A percentile compares a stretch with the other conserved stretches of the same genome.
These are phyloP conservation scores for Escovopsis sp. DNA, from an alignment of 2,329 filamentous ascomycete genomes.

Conservation along the genomic window DNA sequence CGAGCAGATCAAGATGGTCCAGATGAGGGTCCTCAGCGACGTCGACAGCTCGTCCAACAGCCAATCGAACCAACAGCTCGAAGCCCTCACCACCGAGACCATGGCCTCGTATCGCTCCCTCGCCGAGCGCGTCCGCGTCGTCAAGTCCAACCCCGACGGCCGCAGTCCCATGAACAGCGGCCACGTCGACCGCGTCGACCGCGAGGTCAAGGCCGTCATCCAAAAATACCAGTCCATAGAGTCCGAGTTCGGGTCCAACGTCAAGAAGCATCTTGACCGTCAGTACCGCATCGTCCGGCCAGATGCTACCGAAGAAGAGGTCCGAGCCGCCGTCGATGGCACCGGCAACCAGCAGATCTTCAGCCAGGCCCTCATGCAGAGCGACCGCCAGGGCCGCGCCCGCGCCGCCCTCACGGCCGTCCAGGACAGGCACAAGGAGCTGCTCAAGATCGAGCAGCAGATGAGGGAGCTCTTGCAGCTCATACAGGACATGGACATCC, in stretches of 20 bases:
- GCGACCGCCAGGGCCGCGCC: constrained; percentile 66
- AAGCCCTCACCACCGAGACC: constrained; percentile 59
- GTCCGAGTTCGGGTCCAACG: constrained; percentile 61
- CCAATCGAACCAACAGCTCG: constrained; percentile 52
- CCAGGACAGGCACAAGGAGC: constrained; percentile 66
- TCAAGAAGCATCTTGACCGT: constrained; percentile 69
- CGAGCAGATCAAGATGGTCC: constrained; percentile 53
- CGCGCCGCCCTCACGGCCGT: constrained; percentile 67
- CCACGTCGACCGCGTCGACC: constrained; percentile 70
- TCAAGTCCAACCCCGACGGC: constrained; percentile 71
- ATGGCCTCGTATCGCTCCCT: constrained; percentile 72
- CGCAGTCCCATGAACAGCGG: constrained; percentile 56
- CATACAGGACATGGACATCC: constrained; percentile 76
- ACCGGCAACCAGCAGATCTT: constrained; percentile 65
- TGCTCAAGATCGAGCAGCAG: constrained; percentile 83
- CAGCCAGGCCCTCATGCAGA: constrained; percentile 70
- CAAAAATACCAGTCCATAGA: constrained; percentile 70
- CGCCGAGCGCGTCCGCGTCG: constrained; percentile 59
- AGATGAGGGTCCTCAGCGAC: constrained; percentile 57
- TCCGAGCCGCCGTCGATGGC: constrained; percentile 62
- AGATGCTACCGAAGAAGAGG: constrained; percentile 63
- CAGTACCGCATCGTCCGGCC: constrained; percentile 84
- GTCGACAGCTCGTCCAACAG: constrained; percentile 55
- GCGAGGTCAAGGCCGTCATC: constrained; percentile 66
- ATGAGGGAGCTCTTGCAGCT: constrained; percentile 77